Base-by-base conservation (phyloP, 2,329 filamentous ascomycete genomes). In the Thielaviopsis cerberus region DNA sequence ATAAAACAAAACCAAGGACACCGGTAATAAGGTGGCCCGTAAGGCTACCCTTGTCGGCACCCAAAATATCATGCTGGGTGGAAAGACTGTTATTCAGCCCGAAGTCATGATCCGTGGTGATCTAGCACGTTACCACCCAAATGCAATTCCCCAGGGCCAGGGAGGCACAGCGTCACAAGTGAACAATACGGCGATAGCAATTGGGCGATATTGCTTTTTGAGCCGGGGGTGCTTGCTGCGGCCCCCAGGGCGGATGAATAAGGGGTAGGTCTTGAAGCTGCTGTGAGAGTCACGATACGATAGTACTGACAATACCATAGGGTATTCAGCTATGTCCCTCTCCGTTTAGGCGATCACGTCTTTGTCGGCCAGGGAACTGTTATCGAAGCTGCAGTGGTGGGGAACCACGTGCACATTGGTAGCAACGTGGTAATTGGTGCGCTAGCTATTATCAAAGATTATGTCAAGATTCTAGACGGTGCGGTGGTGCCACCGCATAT, bases 11-110 rank as follows among this genome's bases (percentile, higher is more conserved):
- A 34, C 57, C 1, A 25, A 94, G 90, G 91, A 97, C 72, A 95
- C 90, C 2, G 92, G 92, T 64, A 98, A 98, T 79, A 97, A 97
- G 74, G 92, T 98, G 66, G 91, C 90, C 45, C 88, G 92, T 64
- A 88, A 88, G 64, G 87, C 88, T 62, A 83, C 85, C 68, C 88
- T 98, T 64, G 86, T 94, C 66, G 92, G 92, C 66, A 96, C 91
- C 23, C 89, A 94, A 65, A 94, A 97, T 72, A 97, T 98, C 72
- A 95, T 95, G 71, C 85, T 98, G 1, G 92, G 89, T 64, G 92
- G 92, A 62, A 94, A 88, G 72, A 94, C 90, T 0, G 88, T 97
- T 62, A 94, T 98, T 67, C 89, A 95, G 76, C 85, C 89, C 62
- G 90, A 95, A 67, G 91, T 89, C 65, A 89, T 92, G 71, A 88